These are phyloP conservation scores for Gynochthodes officinalis DNA, from an alignment of 257 asterid species.

Conservation along the genomic window DNA sequence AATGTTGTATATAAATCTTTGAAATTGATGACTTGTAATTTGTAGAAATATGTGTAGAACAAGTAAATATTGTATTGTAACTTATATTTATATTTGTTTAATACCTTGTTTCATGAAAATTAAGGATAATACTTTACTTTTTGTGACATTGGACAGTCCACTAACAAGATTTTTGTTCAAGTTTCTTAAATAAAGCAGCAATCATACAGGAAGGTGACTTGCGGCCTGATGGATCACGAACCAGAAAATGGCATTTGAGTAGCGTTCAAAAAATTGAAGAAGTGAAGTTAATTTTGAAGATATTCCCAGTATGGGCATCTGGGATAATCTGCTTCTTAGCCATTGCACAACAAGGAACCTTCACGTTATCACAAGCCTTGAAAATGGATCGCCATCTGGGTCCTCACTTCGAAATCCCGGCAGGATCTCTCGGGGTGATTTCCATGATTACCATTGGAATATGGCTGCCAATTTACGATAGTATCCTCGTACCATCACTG, in stretches of 20 bases:
- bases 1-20: too few species aligned
- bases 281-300: constrained; percentile 56
- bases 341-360: constrained; percentile 68
- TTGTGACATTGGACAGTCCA: too few species aligned
- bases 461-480: constrained; percentile 72
- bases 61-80: too few species aligned
- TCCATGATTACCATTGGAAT: constrained; percentile 67
- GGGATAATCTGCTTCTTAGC: constrained; percentile 76
- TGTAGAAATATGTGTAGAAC: too few species aligned
- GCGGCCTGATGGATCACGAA: constrained; percentile 34
- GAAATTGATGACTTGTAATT: too few species aligned
- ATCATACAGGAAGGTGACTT: constrained; percentile 54
- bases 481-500: constrained; percentile 48
- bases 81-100: too few species aligned
- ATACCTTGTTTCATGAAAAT: too few species aligned
- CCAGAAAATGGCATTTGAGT: constrained; percentile 55
- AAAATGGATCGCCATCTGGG: constrained; percentile 84
- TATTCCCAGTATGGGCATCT: constrained; percentile 73
- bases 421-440: constrained; percentile 55
- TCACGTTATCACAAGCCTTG: constrained; percentile 58
- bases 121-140: too few species aligned
- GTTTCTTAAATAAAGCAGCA: constrained; percentile 72
- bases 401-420: constrained; percentile 56
- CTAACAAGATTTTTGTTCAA: constrained; percentile 17
- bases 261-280: constrained; percentile 75